Evolutionary conservation across 2,329 filamentous ascomycete genomes (phyloP).

Genomic region (Nothopassalora personata): DNA sequence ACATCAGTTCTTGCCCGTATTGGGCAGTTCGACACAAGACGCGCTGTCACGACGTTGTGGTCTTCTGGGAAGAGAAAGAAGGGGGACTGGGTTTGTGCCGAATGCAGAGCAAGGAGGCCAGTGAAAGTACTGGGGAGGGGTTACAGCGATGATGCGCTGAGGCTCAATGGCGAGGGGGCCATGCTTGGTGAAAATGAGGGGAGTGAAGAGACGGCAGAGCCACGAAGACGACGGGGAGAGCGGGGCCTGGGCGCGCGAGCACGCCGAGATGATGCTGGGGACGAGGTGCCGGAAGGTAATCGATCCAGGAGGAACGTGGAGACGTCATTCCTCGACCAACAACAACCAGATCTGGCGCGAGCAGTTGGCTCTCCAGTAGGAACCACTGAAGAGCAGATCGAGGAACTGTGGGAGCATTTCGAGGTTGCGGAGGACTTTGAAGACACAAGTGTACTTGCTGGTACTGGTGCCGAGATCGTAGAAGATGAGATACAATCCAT

Average conservation of each 20-base stretch:
- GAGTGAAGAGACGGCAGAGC: neutral
- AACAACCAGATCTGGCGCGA: neutral
- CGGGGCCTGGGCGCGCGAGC: neutral
- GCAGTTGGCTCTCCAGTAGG: neutral
- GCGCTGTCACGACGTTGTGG: slow-evolving; percentile 14
- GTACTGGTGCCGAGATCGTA: neutral
- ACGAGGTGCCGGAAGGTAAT: neutral
- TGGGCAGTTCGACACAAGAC: slow-evolving; percentile 19
- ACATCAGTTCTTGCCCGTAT: slow-evolving; percentile 23
- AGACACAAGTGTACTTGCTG: neutral
- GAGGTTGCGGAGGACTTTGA: slow-evolving; percentile 8
- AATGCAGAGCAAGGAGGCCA: slow-evolving; percentile 12
- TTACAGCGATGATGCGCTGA: slow-evolving; percentile 16
- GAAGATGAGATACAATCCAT: neutral
- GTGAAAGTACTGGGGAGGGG: slow-evolving; percentile 8
- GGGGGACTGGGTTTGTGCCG: slow-evolving; percentile 21
- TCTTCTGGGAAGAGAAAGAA: slow-evolving; percentile 17
- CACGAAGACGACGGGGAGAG: neutral
- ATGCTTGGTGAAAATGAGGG: neutral
- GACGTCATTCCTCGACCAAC: neutral
- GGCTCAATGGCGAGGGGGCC: neutral
- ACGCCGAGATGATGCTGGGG: neutral
- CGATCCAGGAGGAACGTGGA: neutral
- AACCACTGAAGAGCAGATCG: neutral
- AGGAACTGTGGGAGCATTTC: slow-evolving; percentile 17